These are phyloP conservation scores for Phycomyces blakesleeanus DNA, from an alignment of 192 early-diverging fungal species.

Conservation along the genomic window DNA sequence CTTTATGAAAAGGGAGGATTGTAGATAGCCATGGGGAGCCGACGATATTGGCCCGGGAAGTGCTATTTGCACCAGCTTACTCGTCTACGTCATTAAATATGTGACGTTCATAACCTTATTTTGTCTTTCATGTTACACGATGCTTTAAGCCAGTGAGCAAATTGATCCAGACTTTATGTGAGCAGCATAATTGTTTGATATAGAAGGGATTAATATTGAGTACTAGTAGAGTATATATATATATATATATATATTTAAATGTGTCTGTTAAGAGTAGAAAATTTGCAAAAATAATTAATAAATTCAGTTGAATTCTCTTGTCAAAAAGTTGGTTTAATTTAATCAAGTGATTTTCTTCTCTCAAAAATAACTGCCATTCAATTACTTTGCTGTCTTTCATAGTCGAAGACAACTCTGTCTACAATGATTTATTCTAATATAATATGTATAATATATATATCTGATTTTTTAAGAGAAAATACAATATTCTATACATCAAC, in stretches of 20 bases:
- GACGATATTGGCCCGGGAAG: background rate
- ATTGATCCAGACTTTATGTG: no score
- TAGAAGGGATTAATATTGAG: no score
- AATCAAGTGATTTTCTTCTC: background rate
- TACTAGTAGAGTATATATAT: no score
- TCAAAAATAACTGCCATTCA: background rate
- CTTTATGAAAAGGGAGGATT: slow-evolving; percentile 11
- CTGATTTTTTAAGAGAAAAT: background rate
- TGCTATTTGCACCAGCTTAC: background rate
- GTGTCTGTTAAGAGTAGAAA: no score
- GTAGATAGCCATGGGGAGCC: background rate
- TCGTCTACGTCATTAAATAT: background rate
- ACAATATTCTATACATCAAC: slow-evolving; percentile 7
- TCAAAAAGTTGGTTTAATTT: no score
- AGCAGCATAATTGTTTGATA: no score
- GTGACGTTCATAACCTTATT: background rate
- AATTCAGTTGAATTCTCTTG: no score
- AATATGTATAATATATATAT: background rate
- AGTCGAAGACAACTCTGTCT: no score
- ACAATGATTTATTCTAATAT: background rate
- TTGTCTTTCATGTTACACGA: background rate
- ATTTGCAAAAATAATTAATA: no score
- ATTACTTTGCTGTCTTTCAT: no score
- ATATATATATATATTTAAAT: no score
- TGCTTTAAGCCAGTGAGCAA: background rate